Evolutionary conservation across 306 rosid species (phyloP), one percentile per base, ranked within the genome.

Genomic region (Inga laurina): DNA sequence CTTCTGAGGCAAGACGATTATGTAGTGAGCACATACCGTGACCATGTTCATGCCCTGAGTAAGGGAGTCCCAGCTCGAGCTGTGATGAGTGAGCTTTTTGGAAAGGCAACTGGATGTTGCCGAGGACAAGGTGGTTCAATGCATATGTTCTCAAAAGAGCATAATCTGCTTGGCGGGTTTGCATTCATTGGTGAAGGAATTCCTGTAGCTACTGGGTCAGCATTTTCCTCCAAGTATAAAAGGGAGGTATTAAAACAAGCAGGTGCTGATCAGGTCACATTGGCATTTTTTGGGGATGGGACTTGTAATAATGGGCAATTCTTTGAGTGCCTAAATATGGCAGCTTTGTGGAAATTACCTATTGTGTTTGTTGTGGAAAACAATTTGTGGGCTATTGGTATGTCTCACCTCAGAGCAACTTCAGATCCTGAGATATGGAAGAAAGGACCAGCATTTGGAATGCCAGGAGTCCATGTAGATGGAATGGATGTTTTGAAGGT

Each of bases 401-500:
- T 97, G 99, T 94, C 98, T 0, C 99, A 97, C 87, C 49, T 97
- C 75, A 92, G 99, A 75, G 94, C 99, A 43, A 94, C 99, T 80
- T 97, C 99, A 12, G 99, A 94, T 88, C 99, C 99, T 12, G 91
- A 92, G 86, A 97, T 97, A 85, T 97, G 97, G 97, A 97, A 97
- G 88, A 97, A 97, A 82, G 99, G 99, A 39, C 98, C 97, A 12
- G 99, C 99, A 21, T 97, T 97, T 71, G 99, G 99, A 71, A 94
- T 97, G 97, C 98, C 99, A 0, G 99, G 98, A n/a, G 82, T 94
- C 75, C 98, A 97, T 86, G 99, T 97, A 5, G 99, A 97, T 78
- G 99, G 99, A 16, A 97, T 97, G 99, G 98, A 97, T 75, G 98
- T 97, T 86, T 90, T 97, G 90, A 97, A 97, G 91, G 99, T 97